Base-by-base conservation (phyloP, 768 basidiomycete genomes). In the Amylocystis lapponica region DNA sequence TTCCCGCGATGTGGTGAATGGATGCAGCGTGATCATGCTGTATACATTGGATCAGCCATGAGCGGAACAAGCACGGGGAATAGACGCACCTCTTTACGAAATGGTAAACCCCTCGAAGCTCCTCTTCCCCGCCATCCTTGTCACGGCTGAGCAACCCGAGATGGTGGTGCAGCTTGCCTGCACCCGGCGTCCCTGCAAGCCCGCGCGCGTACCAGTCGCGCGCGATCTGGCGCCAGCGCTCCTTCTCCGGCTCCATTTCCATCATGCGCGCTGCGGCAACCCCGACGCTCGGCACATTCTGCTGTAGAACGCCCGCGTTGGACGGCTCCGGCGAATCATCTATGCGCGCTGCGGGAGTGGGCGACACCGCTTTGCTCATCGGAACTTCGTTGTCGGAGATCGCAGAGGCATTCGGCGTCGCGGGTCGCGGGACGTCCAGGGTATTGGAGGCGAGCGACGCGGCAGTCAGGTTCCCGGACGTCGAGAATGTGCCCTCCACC, bases 141-240 rank as follows among this genome's bases (percentile, higher is more conserved):
- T 95, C 92, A 20, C 88, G 75, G 53, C 86, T 86, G 33, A 99
- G 72, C 49, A 95, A 61, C 2, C 93, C 96, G 12, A 99, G 66
- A 56, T 97, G 91, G 58, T 97, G 93, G 61, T 98, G 96, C 30
- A 99, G 66, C 57, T 94, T 83, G 3, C 96, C 96, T 4, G 83
- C 82, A n/a, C 93, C 94, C 1, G 96, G 96, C 36, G 85, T 87
- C 53, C 90, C 89, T 6, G 80, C 78, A 26, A 99, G 68, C 0
- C 93, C 94, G 27, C 78, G 72, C 14, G 78, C 83, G 61, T 95
- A 99, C 96, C 96, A 99, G 22, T 93, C 90, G 51, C 83, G 69
- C 3, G 95, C 93, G 33, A 92, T 86, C 26, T 72, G 72, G 27
- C 92, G 67, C 96, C 96, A 99, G 4, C 84, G 76, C 56, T 96